Base-by-base conservation (phyloP, 2,329 filamentous ascomycete genomes). In the Helminthosporium solani region DNA sequence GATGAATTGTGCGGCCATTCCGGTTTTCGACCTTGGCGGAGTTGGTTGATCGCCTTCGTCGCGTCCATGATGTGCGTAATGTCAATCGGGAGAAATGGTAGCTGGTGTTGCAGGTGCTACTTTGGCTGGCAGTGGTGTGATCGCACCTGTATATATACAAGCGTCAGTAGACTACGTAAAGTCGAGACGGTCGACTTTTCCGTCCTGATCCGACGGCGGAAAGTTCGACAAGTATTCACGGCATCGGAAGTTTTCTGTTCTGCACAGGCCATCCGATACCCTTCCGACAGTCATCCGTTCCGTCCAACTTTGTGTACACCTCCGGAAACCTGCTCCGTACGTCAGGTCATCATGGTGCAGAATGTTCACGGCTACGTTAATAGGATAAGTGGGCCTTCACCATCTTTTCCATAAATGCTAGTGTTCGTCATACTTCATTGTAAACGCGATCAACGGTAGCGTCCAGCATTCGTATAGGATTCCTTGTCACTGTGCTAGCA, bases 21-120 rank as follows among this genome's bases (percentile, higher is more conserved):
- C 11, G 60, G 61, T 51, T 64, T 64, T 40, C 63, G 52, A 6
- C 62, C 62, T 44, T 59, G 49, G n/a, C 58, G 60, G 23, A 66
- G 56, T 42, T 62, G 53, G 30, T 48, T 38, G 48, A 64, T 59
- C 19, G 61, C 61, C 21, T 35, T 52, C 19, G 47, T 31, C 19
- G 51, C 46, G 49, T 66, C 53, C 62, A 66, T 66, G 12, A 9
- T 42, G 31, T 44, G 40, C 28, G 42, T 5, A 25, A 50, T 50
- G 41, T 46, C 38, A 33, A 37, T 51, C 3, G 20, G 23, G 9
- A 9, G 23, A 25, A 25, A 25, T 36, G 12, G 28, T 31, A 39
- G 33, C 37, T n/a, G 39, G 34, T 40, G 31, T 12, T 30, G 31
- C 37, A 30, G n/a, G 21, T 20, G 35, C 27, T 20, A 37, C 20